Conservation (phyloP, 1,284 basidiomycete genomes). For the Pascua sp. region DNA sequence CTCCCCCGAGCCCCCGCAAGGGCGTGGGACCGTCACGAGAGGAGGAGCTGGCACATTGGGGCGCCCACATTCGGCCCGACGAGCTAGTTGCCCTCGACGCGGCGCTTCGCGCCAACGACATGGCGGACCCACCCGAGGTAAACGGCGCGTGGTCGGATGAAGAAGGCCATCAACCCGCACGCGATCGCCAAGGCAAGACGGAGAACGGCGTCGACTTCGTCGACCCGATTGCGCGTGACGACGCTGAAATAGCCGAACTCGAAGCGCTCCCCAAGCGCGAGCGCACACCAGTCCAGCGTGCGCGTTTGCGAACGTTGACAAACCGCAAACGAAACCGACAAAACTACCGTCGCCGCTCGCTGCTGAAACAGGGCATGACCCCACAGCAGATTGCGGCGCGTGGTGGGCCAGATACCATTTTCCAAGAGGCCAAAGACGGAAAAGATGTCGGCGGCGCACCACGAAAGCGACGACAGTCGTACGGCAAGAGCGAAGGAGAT, state of each 20-base stretch:
- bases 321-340: conserved; percentile 24
- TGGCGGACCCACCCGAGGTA: too few relatives aligned
- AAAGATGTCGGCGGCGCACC: neutral
- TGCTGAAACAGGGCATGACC: conserved; percentile 26
- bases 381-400: conserved; percentile 19
- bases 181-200: too few relatives aligned
- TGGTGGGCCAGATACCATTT: conserved; percentile 33
- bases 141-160: neutral
- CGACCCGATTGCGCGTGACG: conserved; percentile 18
- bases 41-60: neutral
- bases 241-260: conserved; percentile 20
- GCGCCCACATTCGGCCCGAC: neutral
- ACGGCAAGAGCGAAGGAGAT: neutral
- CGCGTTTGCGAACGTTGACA: conserved; percentile 13
- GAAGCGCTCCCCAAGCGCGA: conserved; percentile 19
- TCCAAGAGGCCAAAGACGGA: neutral
- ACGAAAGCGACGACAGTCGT: neutral
- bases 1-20: too few relatives aligned
- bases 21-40: too few relatives aligned
- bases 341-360: conserved; percentile 21
- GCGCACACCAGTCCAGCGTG: conserved; percentile 20
- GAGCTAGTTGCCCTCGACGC: neutral
- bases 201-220: conserved; percentile 1
- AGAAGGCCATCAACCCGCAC: neutral
- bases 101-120: neutral